A percentile compares a stretch with the other conserved stretches of the same genome.
Conservation (phyloP, 192 early-diverging fungal genomes). For the Gamsiella multidivaricata region DNA sequence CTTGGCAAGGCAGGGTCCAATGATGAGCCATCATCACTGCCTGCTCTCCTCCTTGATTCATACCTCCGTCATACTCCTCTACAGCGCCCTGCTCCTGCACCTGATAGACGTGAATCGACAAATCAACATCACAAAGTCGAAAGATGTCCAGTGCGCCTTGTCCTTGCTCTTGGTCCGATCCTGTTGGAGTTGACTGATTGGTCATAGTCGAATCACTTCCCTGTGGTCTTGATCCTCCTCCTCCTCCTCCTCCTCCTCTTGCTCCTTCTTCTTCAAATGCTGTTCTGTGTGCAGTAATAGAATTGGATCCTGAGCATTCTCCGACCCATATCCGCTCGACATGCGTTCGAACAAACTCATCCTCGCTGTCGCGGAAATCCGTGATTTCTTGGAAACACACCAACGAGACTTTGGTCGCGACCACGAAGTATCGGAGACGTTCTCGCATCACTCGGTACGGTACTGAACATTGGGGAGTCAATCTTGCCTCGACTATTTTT, state of each 20-base stretch:
- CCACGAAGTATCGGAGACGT: conserved; percentile 3
- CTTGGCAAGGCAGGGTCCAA: conserved; percentile 58
- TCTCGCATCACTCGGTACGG: conserved; percentile 3
- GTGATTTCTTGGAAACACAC: conserved; percentile 17
- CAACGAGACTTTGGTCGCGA: not conserved
- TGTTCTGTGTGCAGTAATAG: not conserved
- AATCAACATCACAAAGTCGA: conserved; percentile 3
- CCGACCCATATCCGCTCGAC: conserved; percentile 31
- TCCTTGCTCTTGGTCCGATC: too few relatives aligned
- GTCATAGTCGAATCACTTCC: too few relatives aligned
- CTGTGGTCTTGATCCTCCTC: too few relatives aligned
- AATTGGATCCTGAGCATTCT: conserved; percentile 19
- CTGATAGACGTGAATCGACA: conserved; percentile 59
- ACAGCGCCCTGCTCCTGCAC: conserved; percentile 56
- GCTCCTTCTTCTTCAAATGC: not conserved
- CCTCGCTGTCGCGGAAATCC: not conserved
- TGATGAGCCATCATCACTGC: conserved; percentile 61
- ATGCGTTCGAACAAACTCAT: conserved; percentile 9
- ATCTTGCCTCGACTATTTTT: conserved; percentile 28
- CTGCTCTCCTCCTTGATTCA: conserved; percentile 37
- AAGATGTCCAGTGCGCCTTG: too few relatives aligned
- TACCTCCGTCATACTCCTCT: conserved; percentile 58
- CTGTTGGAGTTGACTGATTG: too few relatives aligned
- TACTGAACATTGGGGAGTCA: conserved; percentile 18
- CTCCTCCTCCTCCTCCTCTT: not conserved